A percentile compares a stretch with the other conserved stretches of the same genome.
Conservation (phyloP, 805 yeast species). For the Brettanomyces custersianus region DNA sequence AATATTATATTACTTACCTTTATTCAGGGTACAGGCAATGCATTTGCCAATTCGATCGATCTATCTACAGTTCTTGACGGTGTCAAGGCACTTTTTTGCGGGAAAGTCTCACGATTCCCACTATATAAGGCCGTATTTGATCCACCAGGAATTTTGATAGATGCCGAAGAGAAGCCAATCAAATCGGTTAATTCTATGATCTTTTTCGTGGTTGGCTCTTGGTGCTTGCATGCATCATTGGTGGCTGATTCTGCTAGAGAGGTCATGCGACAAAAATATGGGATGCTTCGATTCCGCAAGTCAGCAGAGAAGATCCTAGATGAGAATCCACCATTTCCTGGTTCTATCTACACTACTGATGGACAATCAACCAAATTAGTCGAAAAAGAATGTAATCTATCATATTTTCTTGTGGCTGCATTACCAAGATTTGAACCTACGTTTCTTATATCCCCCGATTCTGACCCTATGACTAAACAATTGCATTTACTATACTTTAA, state of each 20-base stretch:
- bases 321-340: constrained; percentile 43
- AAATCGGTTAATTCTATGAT: constrained; percentile 9
- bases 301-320: constrained; percentile 55
- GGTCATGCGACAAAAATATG: constrained; percentile 48
- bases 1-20: constrained; percentile 28
- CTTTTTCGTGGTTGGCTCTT: constrained; percentile 61
- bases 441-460: constrained; percentile 55
- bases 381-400: constrained; percentile 23
- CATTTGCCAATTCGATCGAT: constrained; percentile 57
- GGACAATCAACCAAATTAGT: constrained; percentile 7
- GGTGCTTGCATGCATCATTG: constrained; percentile 82
- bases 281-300: constrained; percentile 54
- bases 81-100: constrained; percentile 27
- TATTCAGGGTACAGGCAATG: constrained; percentile 86
- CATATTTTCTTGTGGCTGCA: constrained; percentile 52
- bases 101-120: constrained; percentile 29
- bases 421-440: constrained; percentile 49
- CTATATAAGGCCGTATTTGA: constrained; percentile 38
- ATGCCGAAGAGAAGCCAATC: not conserved
- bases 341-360: constrained; percentile 16
- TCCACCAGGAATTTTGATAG: constrained; percentile 15
- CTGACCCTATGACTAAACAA: constrained; percentile 32
- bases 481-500: constrained; percentile 41
- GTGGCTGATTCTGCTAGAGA: constrained; percentile 74
- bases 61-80: constrained; percentile 26